Evolutionary conservation across 192 early-diverging fungal genomes (phyloP), one percentile per base, ranked within the genome.

Genomic region (Kickxella alabastrina): DNA sequence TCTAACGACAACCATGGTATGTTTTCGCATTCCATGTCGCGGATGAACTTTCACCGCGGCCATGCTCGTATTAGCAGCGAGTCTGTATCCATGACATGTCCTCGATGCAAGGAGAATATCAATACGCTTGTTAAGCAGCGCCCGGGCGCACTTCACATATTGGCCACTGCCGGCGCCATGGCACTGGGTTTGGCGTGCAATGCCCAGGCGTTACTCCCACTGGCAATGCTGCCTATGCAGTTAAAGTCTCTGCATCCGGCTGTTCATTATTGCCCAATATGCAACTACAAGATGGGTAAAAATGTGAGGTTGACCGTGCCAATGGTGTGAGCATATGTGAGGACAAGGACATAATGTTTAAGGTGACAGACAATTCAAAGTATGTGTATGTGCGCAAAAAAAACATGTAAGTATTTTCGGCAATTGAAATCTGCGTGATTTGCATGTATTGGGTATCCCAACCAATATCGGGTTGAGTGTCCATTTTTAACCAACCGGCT

Each of bases 201-300:
- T 15, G 37, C 59, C 25, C 35, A 48, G 21, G 57, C 62, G 0
- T 26, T 65, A 42, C 52, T 65, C 14, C 68, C 68, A 3, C 37
- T 72, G 28, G 62, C 68, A 6, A 38, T 63, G 52, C 42, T 72
- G 34, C 68, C 68, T 3, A 52, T 72, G 51, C 68, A 72, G 49
- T 40, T 72, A 43, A 65, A 48, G 29, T 52, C 62, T 25, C 48
- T 72, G 43, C 49, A 72, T 10, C 49, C 57, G 4, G 50, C 49
- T 28, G 35, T 60, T 10, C 68, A 72, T 32, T 65, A 61, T 49
- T 72, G 68, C 19, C 62, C 69, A 1, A 42, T 18, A 13, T 73
- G 69, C 54, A 65, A 65, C 21, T 73, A 52, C 58, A 73, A 73
- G 31, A 25, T 73, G 18, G 69, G 69, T 12, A 73, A 65, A 41